Conservation (phyloP, 163 green algal species). For the Botryococcus braunii region DNA sequence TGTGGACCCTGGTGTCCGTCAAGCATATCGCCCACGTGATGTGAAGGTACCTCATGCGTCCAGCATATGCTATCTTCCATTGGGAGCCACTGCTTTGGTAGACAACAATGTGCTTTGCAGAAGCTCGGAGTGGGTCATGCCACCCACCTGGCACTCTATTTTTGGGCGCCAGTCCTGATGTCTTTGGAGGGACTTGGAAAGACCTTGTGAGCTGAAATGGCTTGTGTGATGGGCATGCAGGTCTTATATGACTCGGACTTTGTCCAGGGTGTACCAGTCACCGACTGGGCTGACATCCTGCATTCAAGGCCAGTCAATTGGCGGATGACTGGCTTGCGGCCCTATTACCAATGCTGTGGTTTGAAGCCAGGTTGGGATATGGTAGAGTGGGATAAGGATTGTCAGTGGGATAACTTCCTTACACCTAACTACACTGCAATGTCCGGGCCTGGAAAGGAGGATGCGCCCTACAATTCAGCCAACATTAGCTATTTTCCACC, state of each 20-base stretch:
- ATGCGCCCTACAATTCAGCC: no score
- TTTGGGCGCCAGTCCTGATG: neutral
- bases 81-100: neutral
- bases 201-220: neutral
- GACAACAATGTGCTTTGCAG: neutral
- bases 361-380: constrained; percentile 16
- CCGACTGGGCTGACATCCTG: constrained; percentile 14
- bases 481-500: no score
- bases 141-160: neutral
- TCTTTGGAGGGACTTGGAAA: neutral
- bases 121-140: neutral
- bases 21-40: constrained; percentile 1
- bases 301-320: constrained; percentile 5
- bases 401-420: constrained; percentile 18
- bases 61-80: neutral
- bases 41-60: neutral
- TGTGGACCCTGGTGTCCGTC: constrained; percentile 18
- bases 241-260: neutral
- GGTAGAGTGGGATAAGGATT: constrained; percentile 27
- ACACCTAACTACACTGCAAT: neutral
- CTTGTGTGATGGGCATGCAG: neutral
- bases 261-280: neutral
- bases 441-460: no score
- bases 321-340: neutral
- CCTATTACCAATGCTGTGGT: constrained; percentile 16